Base-by-base conservation (phyloP, 352 stramenopile genomes). In the Blastocystis sp. region DNA sequence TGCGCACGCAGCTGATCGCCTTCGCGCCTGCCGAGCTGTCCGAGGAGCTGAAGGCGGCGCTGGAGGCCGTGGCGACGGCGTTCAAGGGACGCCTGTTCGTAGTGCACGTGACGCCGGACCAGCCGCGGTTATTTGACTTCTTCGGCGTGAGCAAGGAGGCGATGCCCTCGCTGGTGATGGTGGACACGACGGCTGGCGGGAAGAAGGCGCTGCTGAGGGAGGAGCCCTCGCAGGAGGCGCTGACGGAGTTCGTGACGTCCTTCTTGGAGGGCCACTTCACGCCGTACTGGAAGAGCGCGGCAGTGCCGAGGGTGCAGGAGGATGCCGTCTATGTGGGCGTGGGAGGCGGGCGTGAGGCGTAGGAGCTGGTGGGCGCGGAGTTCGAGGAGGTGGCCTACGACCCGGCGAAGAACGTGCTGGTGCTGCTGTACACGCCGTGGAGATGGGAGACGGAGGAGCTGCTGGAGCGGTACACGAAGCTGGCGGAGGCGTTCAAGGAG, bases 341-440 rank as follows among this genome's bases (percentile, higher is more conserved):
- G 28, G 28, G 28, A 34, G 28, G 28, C 28, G 28, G 28, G 28
- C 28, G 28, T 34, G 28, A 34, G 28, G 28, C 28, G 28, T 34
- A 60, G 52, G 40, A 38, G 24, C 21, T 81, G n/a, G 71, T 81
- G 42, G 66, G 71, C 60, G 38, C 38, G 43, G 48, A 81, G 34
- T 81, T 81, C 54, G 57, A 63, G 28, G 71, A 81, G 21, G 71
- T 81, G 54, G 71, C 71, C 3, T 81, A 65, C 60, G 71, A 81
- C 43, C 71, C 71, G 17, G 64, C 64, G 14, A 64, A 43, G 10
- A 81, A 81, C 40, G 71, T 81, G 28, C 71, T 81, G n/a, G 71
- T 81, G 54, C 48, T 66, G 71, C 66, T 68, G 9, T 45, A 66
- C 48, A 54, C 66, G 59, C 71, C 71, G 28, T 45, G 64, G 43